phyloP scores from a whole-genome alignment of 352 stramenopile genomes.

The Phytophthora pisi region DNA sequence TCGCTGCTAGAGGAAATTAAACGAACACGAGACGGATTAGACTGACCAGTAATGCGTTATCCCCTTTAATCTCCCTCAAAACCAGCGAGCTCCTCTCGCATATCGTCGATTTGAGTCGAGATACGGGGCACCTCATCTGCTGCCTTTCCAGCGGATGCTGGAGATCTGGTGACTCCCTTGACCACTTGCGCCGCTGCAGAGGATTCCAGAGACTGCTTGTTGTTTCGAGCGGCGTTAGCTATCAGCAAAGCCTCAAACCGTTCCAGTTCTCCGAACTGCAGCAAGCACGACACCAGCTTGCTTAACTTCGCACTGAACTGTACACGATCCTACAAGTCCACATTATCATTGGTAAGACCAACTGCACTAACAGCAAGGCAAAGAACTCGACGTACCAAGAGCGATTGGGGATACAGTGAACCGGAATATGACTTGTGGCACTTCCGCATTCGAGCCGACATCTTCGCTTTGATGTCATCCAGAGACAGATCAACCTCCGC shows the following conservation, averaged over 20 bases:
- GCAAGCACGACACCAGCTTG: constrained; percentile 25
- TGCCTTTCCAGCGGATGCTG: background rate
- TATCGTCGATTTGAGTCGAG: constrained; percentile 16
- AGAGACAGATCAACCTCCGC: constrained; percentile 29
- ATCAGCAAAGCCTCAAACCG: constrained; percentile 34
- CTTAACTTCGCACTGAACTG: constrained; percentile 13
- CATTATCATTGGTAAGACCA: background rate
- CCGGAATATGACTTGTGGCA: constrained; percentile 50
- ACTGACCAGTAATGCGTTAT: constrained; percentile 16
- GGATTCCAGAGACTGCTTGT: constrained; percentile 20
- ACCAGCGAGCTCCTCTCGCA: constrained; percentile 26
- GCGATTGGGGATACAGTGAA: constrained; percentile 39
- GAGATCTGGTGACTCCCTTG: constrained; percentile 14
- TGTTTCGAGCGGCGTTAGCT: constrained; percentile 21
- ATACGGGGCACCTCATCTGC: constrained; percentile 17
- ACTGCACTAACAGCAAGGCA: background rate
- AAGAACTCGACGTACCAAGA: constrained; percentile 36
- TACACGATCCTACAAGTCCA: constrained; percentile 26
- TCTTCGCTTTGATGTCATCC: constrained; percentile 48
- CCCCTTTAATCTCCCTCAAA: constrained; percentile 10
- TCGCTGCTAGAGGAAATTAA: constrained; percentile 35
- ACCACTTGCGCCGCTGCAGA: constrained; percentile 19
- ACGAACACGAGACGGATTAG: constrained; percentile 20
- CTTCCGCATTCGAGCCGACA: constrained; percentile 45
- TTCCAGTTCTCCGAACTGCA: constrained; percentile 42